Percentiles rank a stretch among this genome's conserved stretches.
Evolutionary conservation across 768 basidiomycete genomes (phyloP).

Genomic region (Phanerochaete sordida): DNA sequence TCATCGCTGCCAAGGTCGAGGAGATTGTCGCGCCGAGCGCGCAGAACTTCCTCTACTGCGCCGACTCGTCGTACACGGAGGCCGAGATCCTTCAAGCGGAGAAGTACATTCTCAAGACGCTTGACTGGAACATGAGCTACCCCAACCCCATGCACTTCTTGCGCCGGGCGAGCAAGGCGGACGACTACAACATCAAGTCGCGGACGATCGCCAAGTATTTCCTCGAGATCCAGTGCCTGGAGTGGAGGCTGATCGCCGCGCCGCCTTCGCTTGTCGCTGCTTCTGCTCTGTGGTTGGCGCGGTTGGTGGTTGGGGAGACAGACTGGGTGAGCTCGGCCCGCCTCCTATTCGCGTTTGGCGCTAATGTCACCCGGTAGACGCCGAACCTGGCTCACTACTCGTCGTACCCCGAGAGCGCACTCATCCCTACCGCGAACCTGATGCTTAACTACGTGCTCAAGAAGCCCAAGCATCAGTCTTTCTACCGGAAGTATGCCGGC

Average conservation of each 20-base stretch:
- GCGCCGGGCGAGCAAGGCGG: constrained; percentile 88
- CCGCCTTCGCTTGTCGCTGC: constrained; percentile 82
- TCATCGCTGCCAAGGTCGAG: constrained; percentile 89
- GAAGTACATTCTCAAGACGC: constrained; percentile 78
- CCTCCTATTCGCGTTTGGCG: neutral
- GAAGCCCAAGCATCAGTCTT: constrained; percentile 66
- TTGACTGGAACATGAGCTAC: constrained; percentile 83
- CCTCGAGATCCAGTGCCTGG: constrained; percentile 80
- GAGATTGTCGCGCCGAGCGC: constrained; percentile 89
- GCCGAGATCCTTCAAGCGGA: constrained; percentile 88
- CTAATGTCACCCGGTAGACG: constrained; percentile 44
- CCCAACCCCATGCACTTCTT: constrained; percentile 91
- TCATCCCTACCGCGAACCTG: constrained; percentile 77
- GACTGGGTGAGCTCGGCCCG: constrained; percentile 71
- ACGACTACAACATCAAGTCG: constrained; percentile 82
- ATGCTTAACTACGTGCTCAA: constrained; percentile 88
- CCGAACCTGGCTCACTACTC: constrained; percentile 87
- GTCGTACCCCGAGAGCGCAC: constrained; percentile 73
- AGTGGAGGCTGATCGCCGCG: constrained; percentile 70
- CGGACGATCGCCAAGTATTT: constrained; percentile 90
- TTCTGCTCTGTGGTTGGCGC: constrained; percentile 81
- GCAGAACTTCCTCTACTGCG: constrained; percentile 72
- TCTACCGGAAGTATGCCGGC: constrained; percentile 86
- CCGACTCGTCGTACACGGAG: constrained; percentile 72
- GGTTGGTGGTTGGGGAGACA: constrained; percentile 72